phyloP scores from a whole-genome alignment of 1,284 basidiomycete genomes.

The Ganoderma boninense region DNA sequence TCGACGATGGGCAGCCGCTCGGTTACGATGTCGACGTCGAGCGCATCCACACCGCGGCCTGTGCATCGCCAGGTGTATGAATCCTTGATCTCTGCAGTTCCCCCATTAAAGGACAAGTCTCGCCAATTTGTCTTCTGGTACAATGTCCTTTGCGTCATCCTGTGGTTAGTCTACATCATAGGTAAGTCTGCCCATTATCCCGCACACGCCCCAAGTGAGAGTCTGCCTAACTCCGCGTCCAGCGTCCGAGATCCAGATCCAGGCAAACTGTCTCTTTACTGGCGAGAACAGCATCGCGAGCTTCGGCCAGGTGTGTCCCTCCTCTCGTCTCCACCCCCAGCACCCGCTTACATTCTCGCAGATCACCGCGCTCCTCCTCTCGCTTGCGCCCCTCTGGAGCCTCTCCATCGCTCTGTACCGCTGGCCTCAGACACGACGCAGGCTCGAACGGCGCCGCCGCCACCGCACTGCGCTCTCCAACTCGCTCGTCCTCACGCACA shows the following conservation, averaged over 20 bases:
- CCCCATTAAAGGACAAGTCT: constrained; percentile 24
- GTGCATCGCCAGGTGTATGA: constrained; percentile 21
- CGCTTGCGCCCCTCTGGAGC: constrained; percentile 40
- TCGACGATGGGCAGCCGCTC: constrained; percentile 13
- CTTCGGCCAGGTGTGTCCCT: constrained; percentile 38
- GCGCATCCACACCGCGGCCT: constrained; percentile 15
- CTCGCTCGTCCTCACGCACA: background rate
- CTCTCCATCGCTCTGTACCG: constrained; percentile 38
- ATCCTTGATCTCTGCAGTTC: constrained; percentile 15
- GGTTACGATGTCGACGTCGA: background rate
- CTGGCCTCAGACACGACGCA: constrained; percentile 34
- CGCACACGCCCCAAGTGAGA: background rate
- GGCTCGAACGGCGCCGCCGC: constrained; percentile 24
- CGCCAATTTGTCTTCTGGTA: constrained; percentile 33
- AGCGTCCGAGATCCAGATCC: constrained; percentile 40
- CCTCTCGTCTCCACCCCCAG: background rate
- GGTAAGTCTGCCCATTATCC: constrained; percentile 22
- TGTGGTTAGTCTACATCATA: constrained; percentile 39
- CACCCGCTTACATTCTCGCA: constrained; percentile 9
- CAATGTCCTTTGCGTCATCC: constrained; percentile 26
- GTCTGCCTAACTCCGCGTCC: background rate
- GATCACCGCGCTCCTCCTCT: constrained; percentile 38
- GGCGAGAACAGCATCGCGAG: constrained; percentile 40
- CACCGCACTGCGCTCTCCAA: background rate
- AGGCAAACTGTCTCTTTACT: constrained; percentile 34